Percentiles rank a stretch among this genome's conserved stretches.
Conservation (phyloP, 192 early-diverging fungal species). For the Backusella parvicylindrica region DNA sequence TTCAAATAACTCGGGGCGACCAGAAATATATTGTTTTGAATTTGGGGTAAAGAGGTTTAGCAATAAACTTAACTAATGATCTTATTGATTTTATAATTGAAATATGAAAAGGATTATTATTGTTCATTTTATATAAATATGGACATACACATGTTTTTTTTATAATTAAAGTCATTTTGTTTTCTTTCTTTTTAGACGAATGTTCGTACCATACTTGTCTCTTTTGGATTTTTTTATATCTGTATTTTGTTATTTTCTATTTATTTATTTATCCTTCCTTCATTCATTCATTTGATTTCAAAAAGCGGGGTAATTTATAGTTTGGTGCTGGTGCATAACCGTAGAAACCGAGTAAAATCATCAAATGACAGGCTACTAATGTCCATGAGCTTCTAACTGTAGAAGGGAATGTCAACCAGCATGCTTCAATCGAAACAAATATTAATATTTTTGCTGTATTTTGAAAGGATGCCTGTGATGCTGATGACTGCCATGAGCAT, state of each 20-base stretch:
- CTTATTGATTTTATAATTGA: too few species aligned
- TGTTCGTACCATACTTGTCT: too few species aligned
- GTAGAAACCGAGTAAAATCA: constrained; percentile 19
- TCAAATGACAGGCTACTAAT: constrained; percentile 27
- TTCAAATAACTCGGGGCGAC: too few species aligned
- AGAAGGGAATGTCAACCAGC: constrained; percentile 37
- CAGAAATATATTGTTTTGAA: too few species aligned
- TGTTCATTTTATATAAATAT: too few species aligned
- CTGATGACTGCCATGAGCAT: constrained; percentile 24
- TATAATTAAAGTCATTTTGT: too few species aligned
- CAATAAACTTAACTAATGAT: too few species aligned
- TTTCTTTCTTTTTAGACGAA: too few species aligned
- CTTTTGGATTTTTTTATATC: background rate
- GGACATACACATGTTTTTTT: too few species aligned
- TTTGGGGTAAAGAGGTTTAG: too few species aligned
- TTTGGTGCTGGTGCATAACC: constrained; percentile 2
- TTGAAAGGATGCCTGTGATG: background rate
- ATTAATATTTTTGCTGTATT: constrained; percentile 13
- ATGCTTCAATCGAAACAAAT: constrained; percentile 34
- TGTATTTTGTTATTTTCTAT: background rate
- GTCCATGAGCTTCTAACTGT: constrained; percentile 27
- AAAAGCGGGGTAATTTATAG: background rate
- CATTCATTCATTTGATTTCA: background rate
- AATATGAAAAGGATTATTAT: too few species aligned
- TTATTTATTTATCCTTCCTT: background rate